phyloP scores from a whole-genome alignment of 257 asterid species.

The Anisodus acutangulus region DNA sequence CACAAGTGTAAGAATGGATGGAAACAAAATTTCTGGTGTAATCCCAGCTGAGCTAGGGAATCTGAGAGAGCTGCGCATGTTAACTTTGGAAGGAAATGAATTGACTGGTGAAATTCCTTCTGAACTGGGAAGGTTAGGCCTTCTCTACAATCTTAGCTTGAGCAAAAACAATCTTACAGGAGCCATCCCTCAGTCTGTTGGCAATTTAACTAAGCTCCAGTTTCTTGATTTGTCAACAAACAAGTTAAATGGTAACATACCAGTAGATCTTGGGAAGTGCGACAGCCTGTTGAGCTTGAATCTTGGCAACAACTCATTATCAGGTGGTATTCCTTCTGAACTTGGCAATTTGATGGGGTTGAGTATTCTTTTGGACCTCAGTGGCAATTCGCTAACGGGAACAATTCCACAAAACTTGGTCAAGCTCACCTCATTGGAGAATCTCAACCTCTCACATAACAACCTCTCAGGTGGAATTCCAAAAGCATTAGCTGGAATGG shows the following conservation, averaged over 20 bases:
- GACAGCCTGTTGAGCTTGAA: conserved; percentile 48
- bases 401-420: conserved; percentile 62
- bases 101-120: conserved; percentile 65
- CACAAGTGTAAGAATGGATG: conserved; percentile 53
- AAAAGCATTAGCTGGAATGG: conserved; percentile 53
- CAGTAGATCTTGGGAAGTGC: conserved; percentile 54
- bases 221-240: conserved; percentile 69
- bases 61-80: conserved; percentile 51
- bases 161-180: conserved; percentile 68
- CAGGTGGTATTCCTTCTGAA: conserved; percentile 64
- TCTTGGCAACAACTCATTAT: conserved; percentile 51
- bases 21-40: conserved; percentile 60
- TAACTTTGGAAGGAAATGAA: conserved; percentile 61
- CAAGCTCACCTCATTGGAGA: conserved; percentile 53
- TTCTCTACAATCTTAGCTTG: conserved; percentile 51
- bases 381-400: conserved; percentile 67
- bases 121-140: conserved; percentile 52
- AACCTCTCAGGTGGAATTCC: conserved; percentile 71
- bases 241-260: conserved; percentile 53
- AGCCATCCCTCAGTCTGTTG: conserved; percentile 59
- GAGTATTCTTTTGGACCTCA: conserved; percentile 61
- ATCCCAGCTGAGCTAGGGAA: conserved; percentile 76
- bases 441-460: conserved; percentile 70
- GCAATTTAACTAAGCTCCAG: conserved; percentile 50
- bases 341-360: conserved; percentile 57